A percentile compares a stretch with the other conserved stretches of the same genome.
phyloP scores from a whole-genome alignment of 2,329 filamentous ascomycete genomes.

The Intubia oerlemansii region DNA sequence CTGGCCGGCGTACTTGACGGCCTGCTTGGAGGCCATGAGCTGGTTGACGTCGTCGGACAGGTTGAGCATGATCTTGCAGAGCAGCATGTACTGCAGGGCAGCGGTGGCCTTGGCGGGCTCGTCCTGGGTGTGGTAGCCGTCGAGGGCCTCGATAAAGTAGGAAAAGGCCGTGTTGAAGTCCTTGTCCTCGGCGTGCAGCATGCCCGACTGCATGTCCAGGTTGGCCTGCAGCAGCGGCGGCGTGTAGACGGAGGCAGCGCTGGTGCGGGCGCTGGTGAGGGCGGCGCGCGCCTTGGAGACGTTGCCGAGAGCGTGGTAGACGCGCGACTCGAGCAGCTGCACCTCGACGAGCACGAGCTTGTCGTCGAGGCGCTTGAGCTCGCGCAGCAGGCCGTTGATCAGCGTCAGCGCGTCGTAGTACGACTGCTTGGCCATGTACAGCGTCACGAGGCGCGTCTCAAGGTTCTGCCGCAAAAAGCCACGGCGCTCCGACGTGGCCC shows the following conservation, averaged over 20 bases:
- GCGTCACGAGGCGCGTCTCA: conserved; percentile 77
- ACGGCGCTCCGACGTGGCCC: conserved; percentile 84
- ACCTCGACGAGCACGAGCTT: conserved; percentile 97
- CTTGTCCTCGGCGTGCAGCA: conserved; percentile 94
- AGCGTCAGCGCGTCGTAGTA: conserved; percentile 94
- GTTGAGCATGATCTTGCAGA: conserved; percentile 99
- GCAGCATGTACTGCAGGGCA: conserved; percentile 94
- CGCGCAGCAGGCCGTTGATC: conserved; percentile 87
- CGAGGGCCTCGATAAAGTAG: conserved; percentile 97
- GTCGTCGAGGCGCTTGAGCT: conserved; percentile 95
- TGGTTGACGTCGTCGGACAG: conserved; percentile 87
- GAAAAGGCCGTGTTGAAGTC: conserved; percentile 98
- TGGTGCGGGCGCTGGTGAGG: conserved; percentile 82
- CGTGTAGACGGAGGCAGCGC: conserved; percentile 91
- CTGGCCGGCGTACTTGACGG: conserved; percentile 85
- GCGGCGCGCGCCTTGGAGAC: conserved; percentile 89
- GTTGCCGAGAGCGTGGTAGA: conserved; percentile 95
- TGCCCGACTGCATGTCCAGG: conserved; percentile 97
- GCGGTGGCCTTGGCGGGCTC: conserved; percentile 81
- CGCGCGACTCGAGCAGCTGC: conserved; percentile 85
- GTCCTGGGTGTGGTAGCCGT: conserved; percentile 89
- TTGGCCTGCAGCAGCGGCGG: conserved; percentile 87
- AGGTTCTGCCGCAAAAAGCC: conserved; percentile 96
- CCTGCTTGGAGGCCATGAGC: conserved; percentile 89
- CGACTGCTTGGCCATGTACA: conserved; percentile 93